Conservation (phyloP, 257 asterid species). For the Datura wrightii region DNA sequence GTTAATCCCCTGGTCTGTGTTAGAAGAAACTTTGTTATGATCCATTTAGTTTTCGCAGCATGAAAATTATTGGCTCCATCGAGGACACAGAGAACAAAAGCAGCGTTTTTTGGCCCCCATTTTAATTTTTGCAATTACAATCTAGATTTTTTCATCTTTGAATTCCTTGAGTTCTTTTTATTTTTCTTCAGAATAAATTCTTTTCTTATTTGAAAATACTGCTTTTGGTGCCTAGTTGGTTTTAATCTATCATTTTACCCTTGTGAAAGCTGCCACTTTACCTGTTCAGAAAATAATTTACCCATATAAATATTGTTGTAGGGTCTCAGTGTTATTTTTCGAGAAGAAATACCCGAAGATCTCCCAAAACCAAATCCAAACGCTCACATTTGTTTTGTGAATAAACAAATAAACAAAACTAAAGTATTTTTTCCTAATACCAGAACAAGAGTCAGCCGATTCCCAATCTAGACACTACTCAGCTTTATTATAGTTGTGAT, state of each 20-base stretch:
- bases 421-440: background rate
- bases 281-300: background rate
- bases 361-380: background rate
- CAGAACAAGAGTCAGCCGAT: background rate
- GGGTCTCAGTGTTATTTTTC: background rate
- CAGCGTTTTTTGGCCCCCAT: background rate
- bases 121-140: background rate
- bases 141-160: background rate
- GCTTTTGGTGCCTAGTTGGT: background rate
- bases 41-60: background rate
- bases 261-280: background rate
- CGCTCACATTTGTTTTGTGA: background rate
- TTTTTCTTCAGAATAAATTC: background rate
- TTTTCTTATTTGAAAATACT: background rate
- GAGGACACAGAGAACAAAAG: background rate
- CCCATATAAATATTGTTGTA: background rate
- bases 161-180: background rate
- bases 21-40: background rate
- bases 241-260: background rate
- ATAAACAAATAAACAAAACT: background rate
- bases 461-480: background rate
- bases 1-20: background rate
- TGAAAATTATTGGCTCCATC: background rate
- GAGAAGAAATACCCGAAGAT: background rate
- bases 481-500: background rate